Base-by-base conservation (phyloP, 106 monocot species). In the Dendrobium chrysotoxum region DNA sequence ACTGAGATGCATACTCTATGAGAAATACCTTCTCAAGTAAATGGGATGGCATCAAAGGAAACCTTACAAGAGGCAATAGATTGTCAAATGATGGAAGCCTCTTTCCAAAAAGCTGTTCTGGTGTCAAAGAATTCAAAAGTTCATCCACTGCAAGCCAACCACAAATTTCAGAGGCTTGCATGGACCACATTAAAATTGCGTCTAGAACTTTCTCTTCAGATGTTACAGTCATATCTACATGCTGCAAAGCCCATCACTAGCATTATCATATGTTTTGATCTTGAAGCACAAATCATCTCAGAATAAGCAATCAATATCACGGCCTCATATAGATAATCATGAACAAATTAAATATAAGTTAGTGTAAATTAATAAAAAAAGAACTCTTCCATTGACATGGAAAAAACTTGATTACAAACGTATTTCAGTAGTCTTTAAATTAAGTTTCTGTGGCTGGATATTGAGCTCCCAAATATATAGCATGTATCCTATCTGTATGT, bases 201-300 rank as follows among this genome's bases (percentile, higher is more conserved):
- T 98, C 89, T 35, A 98, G 79, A 72, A 98, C 88, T 55, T 80
- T 94, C 84, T 98, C 97, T 90, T 98, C 97, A 73, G 94, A 92
- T 53, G 94, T 98, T 64, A 98, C 94, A 83, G 94, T 98, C 84
- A 98, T 85, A 79, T 92, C 92, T 83, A 83, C 81, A 89, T 98
- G 89, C 97, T 98, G 94, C 88, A 91, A 88, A 90, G 82, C 80
- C 80, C 78, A 76, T 31, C 35, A 70, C 28, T 35, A 70, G 4
- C 12, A 70, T 70, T 35, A 70, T 23, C 70, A 35, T 4, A 70
- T 70, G 70, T 35, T 31, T 31, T 16, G 25, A 67, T 67, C 12
- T 67, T 70, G 12, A 35, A 70, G 70, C 7, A 16, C 30, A 28
- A 31, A 70, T 70, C 70, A 35, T 68, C 30, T 70, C 70, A 42